These are phyloP conservation scores for Diplodia mutila DNA, from an alignment of 2,329 filamentous ascomycete genomes.

Conservation along the genomic window DNA sequence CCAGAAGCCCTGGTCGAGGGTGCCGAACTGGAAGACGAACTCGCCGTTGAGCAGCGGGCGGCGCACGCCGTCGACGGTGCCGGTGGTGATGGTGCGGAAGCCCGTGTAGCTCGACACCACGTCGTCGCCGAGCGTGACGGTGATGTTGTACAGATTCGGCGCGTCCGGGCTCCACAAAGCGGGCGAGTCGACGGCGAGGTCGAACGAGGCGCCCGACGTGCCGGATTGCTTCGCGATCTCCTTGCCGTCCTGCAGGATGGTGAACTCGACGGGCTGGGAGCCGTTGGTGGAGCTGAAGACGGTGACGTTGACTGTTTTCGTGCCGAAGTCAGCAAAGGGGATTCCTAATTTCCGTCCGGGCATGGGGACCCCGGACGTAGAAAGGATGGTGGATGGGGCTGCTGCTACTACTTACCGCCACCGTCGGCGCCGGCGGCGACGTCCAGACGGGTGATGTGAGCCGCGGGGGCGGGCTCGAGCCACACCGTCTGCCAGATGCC, in stretches of 20 bases:
- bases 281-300: slow-evolving; percentile 53
- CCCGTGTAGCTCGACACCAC: slow-evolving; percentile 67
- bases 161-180: slow-evolving; percentile 68
- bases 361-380: too few species aligned
- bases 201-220: slow-evolving; percentile 55
- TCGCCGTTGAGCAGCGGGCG: slow-evolving; percentile 70
- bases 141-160: slow-evolving; percentile 67
- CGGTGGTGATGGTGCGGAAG: slow-evolving; percentile 66
- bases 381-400: too few species aligned
- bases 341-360: not conserved
- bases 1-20: slow-evolving; percentile 73
- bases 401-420: slow-evolving; percentile 32
- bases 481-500: slow-evolving; percentile 78
- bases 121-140: slow-evolving; percentile 58
- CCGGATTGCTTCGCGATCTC: slow-evolving; percentile 52
- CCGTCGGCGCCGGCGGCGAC: slow-evolving; percentile 54
- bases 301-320: slow-evolving; percentile 56
- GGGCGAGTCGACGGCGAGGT: slow-evolving; percentile 59
- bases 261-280: slow-evolving; percentile 44
- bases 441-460: slow-evolving; percentile 63
- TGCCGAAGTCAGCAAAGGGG: slow-evolving; percentile 14
- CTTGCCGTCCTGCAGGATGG: slow-evolving; percentile 42
- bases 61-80: slow-evolving; percentile 60
- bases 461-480: slow-evolving; percentile 65
- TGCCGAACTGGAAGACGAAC: slow-evolving; percentile 69